A percentile compares a stretch with the other conserved stretches of the same genome.
Evolutionary conservation across 1,284 basidiomycete genomes (phyloP).

Genomic region (Heliocybe sulcata): DNA sequence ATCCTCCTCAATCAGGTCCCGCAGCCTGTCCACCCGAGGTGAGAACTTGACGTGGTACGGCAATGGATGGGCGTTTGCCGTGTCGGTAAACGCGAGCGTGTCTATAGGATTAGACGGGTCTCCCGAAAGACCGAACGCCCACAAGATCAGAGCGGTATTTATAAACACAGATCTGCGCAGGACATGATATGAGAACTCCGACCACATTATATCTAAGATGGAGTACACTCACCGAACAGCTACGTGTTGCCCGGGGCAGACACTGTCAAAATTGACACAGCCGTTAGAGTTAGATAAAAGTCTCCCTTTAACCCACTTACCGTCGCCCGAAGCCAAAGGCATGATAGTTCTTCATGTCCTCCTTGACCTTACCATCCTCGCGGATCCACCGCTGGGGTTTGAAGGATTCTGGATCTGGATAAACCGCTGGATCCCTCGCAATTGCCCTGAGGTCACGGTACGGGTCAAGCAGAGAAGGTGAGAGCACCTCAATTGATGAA

Average conservation of each 20-base stretch:
- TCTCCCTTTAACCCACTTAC: too few relatives aligned
- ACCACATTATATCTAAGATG: too few relatives aligned
- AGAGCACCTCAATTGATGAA: neutral
- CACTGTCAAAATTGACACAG: slow-evolving; percentile 19
- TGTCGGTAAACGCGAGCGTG: slow-evolving; percentile 46
- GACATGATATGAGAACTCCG: neutral
- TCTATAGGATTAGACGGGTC: slow-evolving; percentile 47
- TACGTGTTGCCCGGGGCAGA: slow-evolving; percentile 55
- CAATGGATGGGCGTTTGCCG: slow-evolving; percentile 46
- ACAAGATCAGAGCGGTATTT: slow-evolving; percentile 50
- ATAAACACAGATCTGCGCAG: slow-evolving; percentile 46
- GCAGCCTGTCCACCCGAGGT: slow-evolving; percentile 20
- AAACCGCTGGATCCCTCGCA: slow-evolving; percentile 45
- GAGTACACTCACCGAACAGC: slow-evolving; percentile 34
- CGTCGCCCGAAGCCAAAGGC: slow-evolving; percentile 56
- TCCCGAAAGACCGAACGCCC: slow-evolving; percentile 45
- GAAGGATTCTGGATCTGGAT: slow-evolving; percentile 52
- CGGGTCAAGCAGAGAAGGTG: too few relatives aligned
- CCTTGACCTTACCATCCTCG: slow-evolving; percentile 35
- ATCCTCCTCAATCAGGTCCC: slow-evolving; percentile 2
- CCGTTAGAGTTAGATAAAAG: too few relatives aligned
- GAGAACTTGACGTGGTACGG: slow-evolving; percentile 48
- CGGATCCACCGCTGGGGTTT: slow-evolving; percentile 52
- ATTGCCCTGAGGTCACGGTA: too few relatives aligned
- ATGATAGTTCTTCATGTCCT: slow-evolving; percentile 42